Evolutionary conservation across 2,329 filamentous ascomycete genomes (phyloP).

Genomic region (Helicocarpus griseus): DNA sequence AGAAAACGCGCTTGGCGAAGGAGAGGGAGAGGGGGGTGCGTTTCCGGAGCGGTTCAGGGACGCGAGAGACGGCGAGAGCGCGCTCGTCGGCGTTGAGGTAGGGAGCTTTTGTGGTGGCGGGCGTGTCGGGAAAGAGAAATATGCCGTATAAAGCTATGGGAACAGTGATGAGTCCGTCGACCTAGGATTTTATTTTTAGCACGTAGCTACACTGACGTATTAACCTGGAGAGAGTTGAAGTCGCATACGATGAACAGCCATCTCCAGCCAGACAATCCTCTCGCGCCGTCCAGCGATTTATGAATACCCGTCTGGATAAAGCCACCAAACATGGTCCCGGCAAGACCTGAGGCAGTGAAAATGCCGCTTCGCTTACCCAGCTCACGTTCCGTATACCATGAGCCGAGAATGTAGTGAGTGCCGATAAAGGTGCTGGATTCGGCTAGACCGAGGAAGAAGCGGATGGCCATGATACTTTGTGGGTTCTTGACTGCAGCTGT

Average conservation of each 20-base stretch:
- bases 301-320: constrained; percentile 29
- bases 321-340: constrained; percentile 28
- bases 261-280: constrained; percentile 23
- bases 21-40: constrained; percentile 14
- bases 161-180: constrained; percentile 33
- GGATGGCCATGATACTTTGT: constrained; percentile 25
- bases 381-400: constrained; percentile 35
- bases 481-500: constrained; percentile 20
- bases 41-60: constrained; percentile 18
- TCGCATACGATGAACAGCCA: constrained; percentile 28
- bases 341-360: constrained; percentile 26
- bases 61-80: constrained; percentile 22
- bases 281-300: constrained; percentile 18
- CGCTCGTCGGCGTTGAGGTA: constrained; percentile 25
- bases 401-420: constrained; percentile 30
- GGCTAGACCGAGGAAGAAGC: constrained; percentile 28
- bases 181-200: constrained; percentile 11
- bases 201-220: background rate
- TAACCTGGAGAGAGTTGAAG: background rate
- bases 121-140: constrained; percentile 31
- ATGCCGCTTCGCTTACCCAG: constrained; percentile 29
- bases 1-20: constrained; percentile 25
- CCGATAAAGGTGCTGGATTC: constrained; percentile 26
- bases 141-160: constrained; percentile 37
- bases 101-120: constrained; percentile 24